Evolutionary conservation across 2,329 filamentous ascomycete genomes (phyloP).

Genomic region (Aaosphaeria pasadenensis): DNA sequence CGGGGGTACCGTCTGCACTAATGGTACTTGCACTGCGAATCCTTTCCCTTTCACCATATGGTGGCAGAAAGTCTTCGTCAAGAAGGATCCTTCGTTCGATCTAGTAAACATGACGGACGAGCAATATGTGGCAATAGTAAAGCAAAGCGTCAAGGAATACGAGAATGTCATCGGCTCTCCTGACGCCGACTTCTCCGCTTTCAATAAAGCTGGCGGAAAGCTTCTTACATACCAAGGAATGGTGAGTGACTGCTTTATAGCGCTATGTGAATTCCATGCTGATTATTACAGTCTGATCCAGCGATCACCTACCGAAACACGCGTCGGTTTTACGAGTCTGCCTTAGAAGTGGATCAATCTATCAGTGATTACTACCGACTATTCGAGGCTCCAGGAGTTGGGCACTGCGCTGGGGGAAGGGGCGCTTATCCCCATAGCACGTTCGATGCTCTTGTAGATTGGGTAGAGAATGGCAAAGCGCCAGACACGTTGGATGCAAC

Average conservation of each 20-base stretch:
- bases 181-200: neutral
- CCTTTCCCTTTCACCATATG: neutral
- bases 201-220: neutral
- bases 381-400: constrained; percentile 10
- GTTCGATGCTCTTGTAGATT: constrained; percentile 6
- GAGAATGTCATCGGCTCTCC: neutral
- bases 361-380: constrained; percentile 8
- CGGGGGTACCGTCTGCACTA: neutral
- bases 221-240: constrained; percentile 2
- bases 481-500: constrained; percentile 3
- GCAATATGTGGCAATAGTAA: neutral
- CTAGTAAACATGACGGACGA: neutral
- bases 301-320: neutral
- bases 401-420: constrained; percentile 6
- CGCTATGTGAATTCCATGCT: neutral
- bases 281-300: neutral
- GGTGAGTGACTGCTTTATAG: neutral
- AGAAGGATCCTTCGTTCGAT: constrained; percentile 1
- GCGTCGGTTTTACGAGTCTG: neutral
- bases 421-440: constrained; percentile 5
- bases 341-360: neutral
- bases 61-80: neutral
- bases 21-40: neutral
- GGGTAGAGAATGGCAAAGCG: constrained; percentile 11
- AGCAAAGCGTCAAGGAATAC: neutral